phyloP scores from a whole-genome alignment of 352 stramenopile species.

The Hyaloperonospora arabidopsidis region DNA sequence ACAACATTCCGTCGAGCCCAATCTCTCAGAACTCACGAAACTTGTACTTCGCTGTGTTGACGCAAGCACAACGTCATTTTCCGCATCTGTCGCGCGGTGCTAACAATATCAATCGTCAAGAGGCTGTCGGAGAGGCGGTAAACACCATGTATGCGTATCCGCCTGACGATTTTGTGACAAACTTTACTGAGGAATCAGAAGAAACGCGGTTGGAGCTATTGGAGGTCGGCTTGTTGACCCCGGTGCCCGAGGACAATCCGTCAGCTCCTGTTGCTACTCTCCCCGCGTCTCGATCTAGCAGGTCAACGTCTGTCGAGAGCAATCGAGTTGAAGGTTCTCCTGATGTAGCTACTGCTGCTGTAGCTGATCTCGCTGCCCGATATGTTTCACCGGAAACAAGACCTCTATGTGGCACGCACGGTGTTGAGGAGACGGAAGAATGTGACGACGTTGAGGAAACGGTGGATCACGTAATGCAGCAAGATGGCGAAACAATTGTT shows the following conservation, averaged over 20 bases:
- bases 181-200: constrained; percentile 30
- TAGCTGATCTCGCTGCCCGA: neutral
- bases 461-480: constrained; percentile 5
- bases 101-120: constrained; percentile 19
- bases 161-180: constrained; percentile 48
- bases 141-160: constrained; percentile 36
- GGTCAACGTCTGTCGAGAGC: too few relatives aligned
- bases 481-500: constrained; percentile 3
- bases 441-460: constrained; percentile 11
- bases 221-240: constrained; percentile 22
- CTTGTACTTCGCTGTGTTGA: constrained; percentile 50
- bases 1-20: constrained; percentile 71
- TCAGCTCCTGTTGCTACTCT: constrained; percentile 3
- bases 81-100: constrained; percentile 33
- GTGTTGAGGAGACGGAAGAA: constrained; percentile 19
- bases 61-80: constrained; percentile 56
- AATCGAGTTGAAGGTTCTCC: constrained; percentile 3
- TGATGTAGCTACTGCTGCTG: constrained; percentile 1
- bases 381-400: constrained; percentile 12
- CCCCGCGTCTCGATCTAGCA: too few relatives aligned
- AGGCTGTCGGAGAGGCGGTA: constrained; percentile 14
- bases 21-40: constrained; percentile 81
- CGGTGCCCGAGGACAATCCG: constrained; percentile 1
- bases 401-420: constrained; percentile 14
- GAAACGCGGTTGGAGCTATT: constrained; percentile 27